Conservation (phyloP, 2,329 filamentous ascomycete species). For the Xylaria hypoxylon region DNA sequence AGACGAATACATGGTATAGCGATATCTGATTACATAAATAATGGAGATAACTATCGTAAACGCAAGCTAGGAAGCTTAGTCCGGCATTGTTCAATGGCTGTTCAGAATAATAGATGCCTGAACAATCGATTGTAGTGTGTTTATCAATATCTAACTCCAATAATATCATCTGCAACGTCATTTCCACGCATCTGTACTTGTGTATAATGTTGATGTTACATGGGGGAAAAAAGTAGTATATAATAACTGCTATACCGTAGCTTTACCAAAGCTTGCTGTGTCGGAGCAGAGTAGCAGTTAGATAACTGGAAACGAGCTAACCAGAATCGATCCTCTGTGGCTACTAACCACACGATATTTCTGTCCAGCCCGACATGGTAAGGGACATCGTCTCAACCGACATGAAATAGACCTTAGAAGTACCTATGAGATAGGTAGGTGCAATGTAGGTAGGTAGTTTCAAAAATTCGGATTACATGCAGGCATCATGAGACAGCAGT, state of each 20-base stretch:
- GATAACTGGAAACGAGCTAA: not conserved
- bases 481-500: not conserved
- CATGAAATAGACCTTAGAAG: not conserved
- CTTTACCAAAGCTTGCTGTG: not conserved
- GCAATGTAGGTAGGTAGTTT: not conserved
- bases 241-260: not conserved
- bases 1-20: slow-evolving; percentile 13
- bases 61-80: slow-evolving; percentile 9
- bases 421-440: not conserved
- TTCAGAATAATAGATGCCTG: not conserved
- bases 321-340: no score
- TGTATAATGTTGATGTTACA: not conserved
- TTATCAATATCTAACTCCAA: slow-evolving; percentile 2
- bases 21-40: slow-evolving; percentile 1
- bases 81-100: slow-evolving; percentile 7
- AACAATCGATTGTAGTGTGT: not conserved
- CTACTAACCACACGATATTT: not conserved
- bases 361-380: not conserved
- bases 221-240: not conserved
- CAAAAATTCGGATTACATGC: not conserved
- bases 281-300: not conserved
- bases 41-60: slow-evolving; percentile 2
- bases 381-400: not conserved
- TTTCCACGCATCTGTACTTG: not conserved
- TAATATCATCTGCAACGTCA: slow-evolving; percentile 3